Percentiles rank a stretch among this genome's conserved stretches.
These are phyloP conservation scores for Phytophthora pini DNA, from an alignment of 352 stramenopile species.

Conservation along the genomic window DNA sequence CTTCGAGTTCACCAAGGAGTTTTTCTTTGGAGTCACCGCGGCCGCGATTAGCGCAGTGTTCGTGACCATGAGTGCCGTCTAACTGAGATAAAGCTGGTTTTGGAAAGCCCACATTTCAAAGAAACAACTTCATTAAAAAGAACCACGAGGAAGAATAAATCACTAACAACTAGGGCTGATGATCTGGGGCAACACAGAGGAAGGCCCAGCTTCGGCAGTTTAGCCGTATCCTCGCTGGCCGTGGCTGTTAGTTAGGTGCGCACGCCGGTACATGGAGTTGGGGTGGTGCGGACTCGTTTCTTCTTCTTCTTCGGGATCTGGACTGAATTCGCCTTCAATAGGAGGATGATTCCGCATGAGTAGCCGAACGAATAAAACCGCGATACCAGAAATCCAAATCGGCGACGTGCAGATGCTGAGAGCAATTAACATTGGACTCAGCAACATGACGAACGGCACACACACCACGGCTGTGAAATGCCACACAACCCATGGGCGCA, in stretches of 20 bases:
- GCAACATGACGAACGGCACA: conserved; percentile 74
- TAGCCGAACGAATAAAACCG: conserved; percentile 62
- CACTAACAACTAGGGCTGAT: conserved; percentile 32
- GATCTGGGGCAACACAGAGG: background rate
- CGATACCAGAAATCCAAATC: conserved; percentile 70
- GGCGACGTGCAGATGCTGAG: conserved; percentile 80
- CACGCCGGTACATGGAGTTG: conserved; percentile 58
- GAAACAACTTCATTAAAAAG: conserved; percentile 19
- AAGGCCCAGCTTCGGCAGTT: conserved; percentile 2
- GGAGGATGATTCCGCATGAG: conserved; percentile 40
- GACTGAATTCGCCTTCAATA: conserved; percentile 52
- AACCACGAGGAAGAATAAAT: conserved; percentile 35
- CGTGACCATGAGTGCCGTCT: conserved; percentile 52
- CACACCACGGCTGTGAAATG: conserved; percentile 72
- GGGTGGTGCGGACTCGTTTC: conserved; percentile 49
- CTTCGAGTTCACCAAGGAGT: conserved; percentile 60
- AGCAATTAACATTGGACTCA: conserved; percentile 82
- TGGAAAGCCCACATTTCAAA: conserved; percentile 3
- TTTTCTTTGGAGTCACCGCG: conserved; percentile 35
- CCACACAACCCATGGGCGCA: conserved; percentile 67
- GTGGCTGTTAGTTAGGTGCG: conserved; percentile 41
- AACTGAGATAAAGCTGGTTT: conserved; percentile 3
- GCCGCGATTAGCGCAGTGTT: conserved; percentile 35
- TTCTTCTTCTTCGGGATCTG: conserved; percentile 45
- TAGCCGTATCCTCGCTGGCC: conserved; percentile 34